phyloP scores from a whole-genome alignment of 2,329 filamentous ascomycete genomes.

The Ophiostoma perfectum region DNA sequence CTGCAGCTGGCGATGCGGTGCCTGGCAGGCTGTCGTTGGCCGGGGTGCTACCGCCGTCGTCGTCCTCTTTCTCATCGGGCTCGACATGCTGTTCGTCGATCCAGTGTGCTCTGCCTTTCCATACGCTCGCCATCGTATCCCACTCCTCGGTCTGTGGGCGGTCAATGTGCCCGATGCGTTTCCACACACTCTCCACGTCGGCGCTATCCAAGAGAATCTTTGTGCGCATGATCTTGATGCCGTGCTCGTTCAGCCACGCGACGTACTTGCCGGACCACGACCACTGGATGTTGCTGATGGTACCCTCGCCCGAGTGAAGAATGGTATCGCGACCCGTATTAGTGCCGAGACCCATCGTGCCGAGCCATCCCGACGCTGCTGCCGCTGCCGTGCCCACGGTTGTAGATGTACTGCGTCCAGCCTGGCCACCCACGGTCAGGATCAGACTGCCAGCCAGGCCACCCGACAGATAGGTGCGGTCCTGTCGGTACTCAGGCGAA shows the following conservation, averaged over 20 bases:
- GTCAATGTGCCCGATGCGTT: conserved; percentile 86
- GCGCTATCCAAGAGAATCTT: conserved; percentile 72
- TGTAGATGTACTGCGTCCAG: conserved; percentile 79
- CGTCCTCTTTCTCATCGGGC: conserved; percentile 54
- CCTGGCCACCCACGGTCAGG: conserved; percentile 72
- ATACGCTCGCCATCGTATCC: conserved; percentile 94
- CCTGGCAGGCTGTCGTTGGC: conserved; percentile 16
- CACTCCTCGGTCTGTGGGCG: conserved; percentile 79
- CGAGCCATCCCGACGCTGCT: conserved; percentile 83
- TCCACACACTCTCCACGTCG: conserved; percentile 84
- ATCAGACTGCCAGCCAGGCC: conserved; percentile 84
- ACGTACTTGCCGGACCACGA: conserved; percentile 88
- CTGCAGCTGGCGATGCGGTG: conserved; percentile 39
- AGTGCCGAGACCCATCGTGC: conserved; percentile 72
- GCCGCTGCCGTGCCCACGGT: conserved; percentile 78
- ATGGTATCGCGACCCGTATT: conserved; percentile 80
- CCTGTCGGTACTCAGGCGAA: conserved; percentile 90
- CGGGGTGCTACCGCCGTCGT: conserved; percentile 17
- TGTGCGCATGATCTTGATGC: conserved; percentile 95
- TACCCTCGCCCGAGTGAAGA: conserved; percentile 85
- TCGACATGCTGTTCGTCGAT: conserved; percentile 80
- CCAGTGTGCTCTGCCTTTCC: conserved; percentile 91
- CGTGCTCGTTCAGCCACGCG: conserved; percentile 92
- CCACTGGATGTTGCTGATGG: conserved; percentile 90
- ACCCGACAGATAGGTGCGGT: conserved; percentile 84